A percentile compares a stretch with the other conserved stretches of the same genome.
Evolutionary conservation across 495 filamentous ascomycete species (phyloP).

Genomic region (Aspergillus ostianus): DNA sequence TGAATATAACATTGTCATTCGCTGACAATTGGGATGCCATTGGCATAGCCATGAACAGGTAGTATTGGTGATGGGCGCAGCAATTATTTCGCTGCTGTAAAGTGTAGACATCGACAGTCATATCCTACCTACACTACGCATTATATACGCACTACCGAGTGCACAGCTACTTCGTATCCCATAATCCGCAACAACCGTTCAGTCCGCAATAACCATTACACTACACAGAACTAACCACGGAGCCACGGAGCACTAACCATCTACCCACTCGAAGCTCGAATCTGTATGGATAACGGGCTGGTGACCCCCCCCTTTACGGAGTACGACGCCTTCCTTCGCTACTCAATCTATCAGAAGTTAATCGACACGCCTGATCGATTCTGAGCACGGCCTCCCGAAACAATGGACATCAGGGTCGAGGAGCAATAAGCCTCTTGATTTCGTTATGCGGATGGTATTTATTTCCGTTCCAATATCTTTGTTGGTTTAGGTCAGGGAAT

Average conservation of each 20-base stretch:
- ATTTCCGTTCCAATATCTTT: neutral
- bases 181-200: too few relatives aligned
- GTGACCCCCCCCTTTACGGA: too few relatives aligned
- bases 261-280: neutral
- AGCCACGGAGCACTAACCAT: neutral
- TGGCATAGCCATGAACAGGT: neutral
- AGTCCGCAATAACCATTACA: too few relatives aligned
- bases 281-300: too few relatives aligned
- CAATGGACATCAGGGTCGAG: neutral
- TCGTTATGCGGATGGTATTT: neutral
- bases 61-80: neutral
- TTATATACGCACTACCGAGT: too few relatives aligned
- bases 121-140: too few relatives aligned
- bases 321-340: neutral
- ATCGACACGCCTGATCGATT: slow-evolving; percentile 19
- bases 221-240: neutral
- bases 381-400: slow-evolving; percentile 15
- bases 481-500: neutral
- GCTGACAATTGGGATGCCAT: neutral
- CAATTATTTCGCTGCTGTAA: too few relatives aligned
- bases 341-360: slow-evolving; percentile 8
- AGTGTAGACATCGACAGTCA: too few relatives aligned
- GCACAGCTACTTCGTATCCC: too few relatives aligned
- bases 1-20: neutral
- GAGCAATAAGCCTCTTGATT: slow-evolving; percentile 1